Percentiles rank a stretch among this genome's conserved stretches.
Evolutionary conservation across 78 protist genomes (phyloP).

Genomic region (Dictyostelium intermedium): DNA sequence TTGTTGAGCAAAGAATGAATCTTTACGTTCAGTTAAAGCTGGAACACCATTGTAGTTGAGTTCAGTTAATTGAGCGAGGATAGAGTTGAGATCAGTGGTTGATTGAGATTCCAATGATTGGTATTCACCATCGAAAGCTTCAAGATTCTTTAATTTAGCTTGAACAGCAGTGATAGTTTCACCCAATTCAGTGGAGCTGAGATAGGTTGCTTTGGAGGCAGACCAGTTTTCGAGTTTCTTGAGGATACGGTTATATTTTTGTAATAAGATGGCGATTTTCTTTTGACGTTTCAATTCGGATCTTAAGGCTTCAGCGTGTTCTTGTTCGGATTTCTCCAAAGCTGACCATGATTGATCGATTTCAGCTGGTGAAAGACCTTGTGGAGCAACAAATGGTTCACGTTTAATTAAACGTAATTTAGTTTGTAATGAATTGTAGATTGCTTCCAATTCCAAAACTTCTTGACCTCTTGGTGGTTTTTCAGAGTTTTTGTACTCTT

Average conservation of each 20-base stretch:
- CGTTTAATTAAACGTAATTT: conserved; percentile 72
- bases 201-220: conserved; percentile 6
- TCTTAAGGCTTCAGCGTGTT: conserved; percentile 53
- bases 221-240: conserved; percentile 72
- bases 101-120: conserved; percentile 46
- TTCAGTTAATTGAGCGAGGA: conserved; percentile 30
- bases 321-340: conserved; percentile 77
- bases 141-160: conserved; percentile 73
- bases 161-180: conserved; percentile 65
- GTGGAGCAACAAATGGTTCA: conserved; percentile 76
- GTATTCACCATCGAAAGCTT: conserved; percentile 79
- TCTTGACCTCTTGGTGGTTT: conserved; percentile 82
- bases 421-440: conserved; percentile 62
- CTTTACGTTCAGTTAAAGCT: not conserved
- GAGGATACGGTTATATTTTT: conserved; percentile 72
- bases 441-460: conserved; percentile 60
- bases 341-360: conserved; percentile 45
- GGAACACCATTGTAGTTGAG: conserved; percentile 44
- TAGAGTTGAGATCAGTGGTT: conserved; percentile 14
- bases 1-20: conserved; percentile 25
- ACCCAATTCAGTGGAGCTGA: conserved; percentile 47
- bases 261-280: conserved; percentile 46
- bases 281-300: conserved; percentile 79
- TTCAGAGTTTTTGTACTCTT: conserved; percentile 61
- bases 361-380: conserved; percentile 69